phyloP scores from a whole-genome alignment of 2,329 filamentous ascomycete species.

The Sporothrix phasma region DNA sequence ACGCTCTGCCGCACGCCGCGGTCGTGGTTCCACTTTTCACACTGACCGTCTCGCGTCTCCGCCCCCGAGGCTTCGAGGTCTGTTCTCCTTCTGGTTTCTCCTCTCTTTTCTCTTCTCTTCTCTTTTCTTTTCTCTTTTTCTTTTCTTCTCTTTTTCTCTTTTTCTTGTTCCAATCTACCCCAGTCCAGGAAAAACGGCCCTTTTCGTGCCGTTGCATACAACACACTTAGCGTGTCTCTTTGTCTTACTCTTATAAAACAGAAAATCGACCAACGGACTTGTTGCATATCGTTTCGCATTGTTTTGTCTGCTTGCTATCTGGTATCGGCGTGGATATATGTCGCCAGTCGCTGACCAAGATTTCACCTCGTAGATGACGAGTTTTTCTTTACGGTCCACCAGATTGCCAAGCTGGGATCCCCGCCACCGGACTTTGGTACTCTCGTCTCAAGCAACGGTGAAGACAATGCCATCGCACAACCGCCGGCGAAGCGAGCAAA shows the following conservation, averaged over 20 bases:
- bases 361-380: not conserved
- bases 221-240: not conserved
- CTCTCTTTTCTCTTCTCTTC: not conserved
- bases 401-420: not conserved
- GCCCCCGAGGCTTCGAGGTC: not conserved
- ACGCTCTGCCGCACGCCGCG: not conserved
- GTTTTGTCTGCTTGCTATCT: not conserved
- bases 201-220: not conserved
- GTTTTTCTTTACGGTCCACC: not conserved
- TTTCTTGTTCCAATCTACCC: not conserved
- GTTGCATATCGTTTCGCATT: not conserved
- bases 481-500: slow-evolving; percentile 18
- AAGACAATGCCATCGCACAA: not conserved
- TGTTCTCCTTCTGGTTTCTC: not conserved
- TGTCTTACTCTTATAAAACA: not conserved
- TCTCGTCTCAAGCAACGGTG: not conserved
- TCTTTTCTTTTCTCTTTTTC: not conserved
- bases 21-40: not conserved
- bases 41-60: not conserved
- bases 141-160: too few relatives aligned
- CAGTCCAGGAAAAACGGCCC: not conserved
- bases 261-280: not conserved
- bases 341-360: not conserved
- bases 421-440: not conserved
- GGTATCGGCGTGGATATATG: not conserved